These are phyloP conservation scores for Sarocladium oryzae DNA, from an alignment of 2,329 filamentous ascomycete species.

Conservation along the genomic window DNA sequence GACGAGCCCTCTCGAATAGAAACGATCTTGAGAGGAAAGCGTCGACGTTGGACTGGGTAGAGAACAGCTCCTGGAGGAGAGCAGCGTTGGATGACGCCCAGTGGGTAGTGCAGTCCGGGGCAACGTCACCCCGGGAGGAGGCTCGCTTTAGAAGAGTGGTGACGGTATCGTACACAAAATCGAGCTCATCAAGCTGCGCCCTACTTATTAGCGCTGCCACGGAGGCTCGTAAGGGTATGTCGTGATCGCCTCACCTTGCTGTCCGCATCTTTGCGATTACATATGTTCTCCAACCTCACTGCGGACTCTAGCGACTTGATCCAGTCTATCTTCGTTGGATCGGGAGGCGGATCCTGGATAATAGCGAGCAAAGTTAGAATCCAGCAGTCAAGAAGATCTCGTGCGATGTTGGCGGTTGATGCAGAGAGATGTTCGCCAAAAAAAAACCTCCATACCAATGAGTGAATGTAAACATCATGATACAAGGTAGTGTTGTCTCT, in stretches of 20 bases:
- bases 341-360: slow-evolving; percentile 25
- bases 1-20: slow-evolving; percentile 52
- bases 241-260: slow-evolving; percentile 31
- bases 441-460: no score
- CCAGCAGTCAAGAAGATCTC: no score
- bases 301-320: slow-evolving; percentile 36
- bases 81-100: slow-evolving; percentile 40
- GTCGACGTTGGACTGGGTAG: slow-evolving; percentile 43
- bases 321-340: slow-evolving; percentile 33
- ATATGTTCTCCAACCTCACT: slow-evolving; percentile 38
- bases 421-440: no score
- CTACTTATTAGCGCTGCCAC: not conserved
- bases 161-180: slow-evolving; percentile 41
- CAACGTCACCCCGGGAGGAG: slow-evolving; percentile 24
- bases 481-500: slow-evolving; percentile 52
- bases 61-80: slow-evolving; percentile 38
- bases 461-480: slow-evolving; percentile 53
- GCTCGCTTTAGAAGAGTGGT: slow-evolving; percentile 39
- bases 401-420: no score
- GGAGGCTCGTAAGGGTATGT: no score
- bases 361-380: no score
- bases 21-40: slow-evolving; percentile 59
- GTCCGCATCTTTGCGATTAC: slow-evolving; percentile 21
- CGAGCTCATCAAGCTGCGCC: slow-evolving; percentile 34
- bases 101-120: slow-evolving; percentile 25